phyloP scores from a whole-genome alignment of 495 filamentous ascomycete genomes.

The Podospora australis region DNA sequence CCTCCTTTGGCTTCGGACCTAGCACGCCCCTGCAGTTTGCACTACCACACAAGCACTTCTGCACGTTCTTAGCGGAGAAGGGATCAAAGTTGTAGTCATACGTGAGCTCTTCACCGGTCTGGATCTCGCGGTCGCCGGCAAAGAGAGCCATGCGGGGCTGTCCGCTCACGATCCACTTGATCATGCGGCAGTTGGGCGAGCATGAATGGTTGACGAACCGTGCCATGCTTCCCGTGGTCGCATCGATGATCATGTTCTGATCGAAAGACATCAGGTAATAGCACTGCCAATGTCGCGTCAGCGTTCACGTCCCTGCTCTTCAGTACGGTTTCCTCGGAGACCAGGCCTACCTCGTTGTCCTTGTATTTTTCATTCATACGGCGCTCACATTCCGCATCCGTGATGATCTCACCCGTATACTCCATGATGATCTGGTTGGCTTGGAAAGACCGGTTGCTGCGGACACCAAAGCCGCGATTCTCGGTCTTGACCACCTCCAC shows the following conservation, averaged over 20 bases:
- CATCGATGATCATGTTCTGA: slow-evolving; percentile 98
- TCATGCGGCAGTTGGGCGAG: slow-evolving; percentile 93
- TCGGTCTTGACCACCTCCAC: slow-evolving; percentile 89
- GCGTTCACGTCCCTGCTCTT: slow-evolving; percentile 11
- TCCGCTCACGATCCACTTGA: slow-evolving; percentile 93
- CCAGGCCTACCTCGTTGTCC: slow-evolving; percentile 68
- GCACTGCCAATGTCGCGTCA: slow-evolving; percentile 46
- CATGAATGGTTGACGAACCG: slow-evolving; percentile 98
- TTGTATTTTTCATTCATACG: slow-evolving; percentile 90
- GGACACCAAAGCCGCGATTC: slow-evolving; percentile 86
- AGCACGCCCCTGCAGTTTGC: slow-evolving; percentile 71
- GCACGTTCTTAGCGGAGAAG: slow-evolving; percentile 74
- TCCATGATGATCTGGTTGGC: slow-evolving; percentile 95
- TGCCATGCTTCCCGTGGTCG: slow-evolving; percentile 89
- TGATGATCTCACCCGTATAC: slow-evolving; percentile 96
- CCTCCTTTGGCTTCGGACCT: slow-evolving; percentile 63
- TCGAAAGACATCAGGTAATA: slow-evolving; percentile 98
- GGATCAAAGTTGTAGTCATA: slow-evolving; percentile 99
- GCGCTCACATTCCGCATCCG: slow-evolving; percentile 82
- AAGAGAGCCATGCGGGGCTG: slow-evolving; percentile 97
- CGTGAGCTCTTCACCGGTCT: slow-evolving; percentile 93
- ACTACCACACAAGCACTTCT: slow-evolving; percentile 75
- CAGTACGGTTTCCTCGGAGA: no score
- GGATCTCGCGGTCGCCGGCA: slow-evolving; percentile 80
- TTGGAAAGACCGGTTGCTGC: slow-evolving; percentile 80